Base-by-base conservation (phyloP, 225 moss, liverwort and hornwort species). In the Lunularia cruciata region DNA sequence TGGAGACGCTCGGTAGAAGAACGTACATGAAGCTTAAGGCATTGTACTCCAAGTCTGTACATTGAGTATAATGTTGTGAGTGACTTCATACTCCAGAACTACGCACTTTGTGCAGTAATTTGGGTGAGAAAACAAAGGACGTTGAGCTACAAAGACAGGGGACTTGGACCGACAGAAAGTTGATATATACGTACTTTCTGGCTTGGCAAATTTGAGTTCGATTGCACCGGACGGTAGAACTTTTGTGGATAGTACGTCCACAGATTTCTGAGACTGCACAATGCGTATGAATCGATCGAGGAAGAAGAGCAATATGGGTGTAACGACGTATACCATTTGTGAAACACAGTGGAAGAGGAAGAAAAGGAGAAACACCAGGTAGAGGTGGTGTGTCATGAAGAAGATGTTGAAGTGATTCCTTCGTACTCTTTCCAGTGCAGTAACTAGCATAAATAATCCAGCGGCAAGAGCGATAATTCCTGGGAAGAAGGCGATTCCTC, bases 251-350 rank as follows among this genome's bases (percentile, higher is more conserved):
- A 95, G 78, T 12, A 87, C 75, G 33, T 80, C 83, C 31, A 92
- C 73, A 3, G 73, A 45, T 72, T 72, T 84, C 6, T 79, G 85
- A 20, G 95, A 95, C 64, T 95, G 92, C 49, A 92, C 74, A 56
- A 87, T 67, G 15, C 95, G 79, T 63, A 95, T 70, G 69, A 95
- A 88, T 47, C 95, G 85, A 48, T 92, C 95, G 19, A 95, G 68
- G 76, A 92, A 91, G 81, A 88, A 95, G 79, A 95, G 88, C 31
- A 95, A 78, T 26, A 95, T 65, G 27, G 80, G 80, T 61, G 85
- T 80, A 67, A 90, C 80, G 32, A 79, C 72, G 32, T 82, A 72
- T 69, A 86, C 82, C 67, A 78, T 77, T 12, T 86, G 80, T 51
- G 78, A 81, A 34, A 75, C 74, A 25, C 78, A 86, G 56, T 86